Evolutionary conservation across 257 asterid species (phyloP), one percentile per base, ranked within the genome.

Genomic region (Misopates orontium): DNA sequence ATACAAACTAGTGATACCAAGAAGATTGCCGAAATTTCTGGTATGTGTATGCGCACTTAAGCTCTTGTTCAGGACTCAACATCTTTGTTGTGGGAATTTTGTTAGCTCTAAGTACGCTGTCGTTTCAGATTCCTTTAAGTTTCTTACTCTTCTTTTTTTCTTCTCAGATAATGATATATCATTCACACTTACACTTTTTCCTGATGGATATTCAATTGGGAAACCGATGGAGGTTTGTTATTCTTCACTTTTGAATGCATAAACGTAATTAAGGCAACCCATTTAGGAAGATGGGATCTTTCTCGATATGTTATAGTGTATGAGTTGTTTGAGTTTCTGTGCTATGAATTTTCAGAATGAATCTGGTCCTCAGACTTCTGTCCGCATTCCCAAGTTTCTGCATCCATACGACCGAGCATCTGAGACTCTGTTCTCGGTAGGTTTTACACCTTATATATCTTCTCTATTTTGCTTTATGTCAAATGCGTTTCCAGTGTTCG

Each of bases 351-450:
- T 71, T 42, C 94, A 90, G 97, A 82, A 69, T 72, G 90, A 83
- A 56, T 49, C 82, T 47, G 86, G 73, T 22, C 74, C 71, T 56
- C 92, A 75, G 73, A 56, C 77, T 22, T 69, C 86, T 36, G 68
- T 67, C 21, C 83, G 86, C 45, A 75, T 79, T 63, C 95, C 95
- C 19, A 90, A 88, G 78, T 70, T 78, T 28, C 74, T 93, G 73
- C 99, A 84, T 70, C 95, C 97, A 44, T 93, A 87, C 69, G 96
- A 90, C 63, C 82, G 97, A 80, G 82, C 95, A 68, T 87, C 99
- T 0, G 99, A 90, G 81, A 69, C 89, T 72, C 89, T 93, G 49
- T 93, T 93, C 71, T 88, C 95, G 67, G 99, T 93, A 69, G 73
- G 95, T 83, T 59, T 56, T 71, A 36, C 59, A 16, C 19, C 39